Percentiles rank a stretch among this genome's conserved stretches.
These are phyloP conservation scores for Diphasiastrum complanatum DNA, from an alignment of 83 land plant genomes.

Conservation along the genomic window DNA sequence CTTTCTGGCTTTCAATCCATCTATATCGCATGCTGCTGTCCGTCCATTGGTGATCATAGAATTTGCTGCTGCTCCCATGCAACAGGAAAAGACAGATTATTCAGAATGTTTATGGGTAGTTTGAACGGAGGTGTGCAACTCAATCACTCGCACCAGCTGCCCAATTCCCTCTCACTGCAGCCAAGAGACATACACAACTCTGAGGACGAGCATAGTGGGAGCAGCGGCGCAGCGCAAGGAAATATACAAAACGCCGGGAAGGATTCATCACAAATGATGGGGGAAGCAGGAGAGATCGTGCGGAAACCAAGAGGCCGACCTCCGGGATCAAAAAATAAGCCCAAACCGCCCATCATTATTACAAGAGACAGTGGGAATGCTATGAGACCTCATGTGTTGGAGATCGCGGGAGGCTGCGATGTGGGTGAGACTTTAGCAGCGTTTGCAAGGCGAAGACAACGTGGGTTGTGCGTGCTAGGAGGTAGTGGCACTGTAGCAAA, in stretches of 20 bases:
- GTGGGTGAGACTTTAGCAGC: constrained; percentile 16
- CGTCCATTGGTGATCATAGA: no score
- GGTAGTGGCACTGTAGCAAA: constrained; percentile 17
- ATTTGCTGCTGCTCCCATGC: no score
- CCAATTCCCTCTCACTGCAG: no score
- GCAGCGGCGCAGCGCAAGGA: neutral
- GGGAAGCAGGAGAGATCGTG: constrained; percentile 12
- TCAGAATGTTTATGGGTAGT: no score
- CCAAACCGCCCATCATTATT: constrained; percentile 18
- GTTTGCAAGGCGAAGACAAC: constrained; percentile 10
- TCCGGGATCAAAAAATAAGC: constrained; percentile 15
- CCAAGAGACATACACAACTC: no score
- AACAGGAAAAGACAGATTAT: no score
- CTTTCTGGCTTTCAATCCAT: no score
- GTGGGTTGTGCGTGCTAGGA: constrained; percentile 8
- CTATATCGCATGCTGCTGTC: no score
- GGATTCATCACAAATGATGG: neutral
- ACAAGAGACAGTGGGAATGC: constrained; percentile 16
- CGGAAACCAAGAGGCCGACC: no score
- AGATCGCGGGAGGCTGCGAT: constrained; percentile 17
- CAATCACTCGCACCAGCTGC: no score
- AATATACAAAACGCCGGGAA: neutral
- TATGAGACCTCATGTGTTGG: no score
- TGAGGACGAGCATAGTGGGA: constrained; percentile 7
- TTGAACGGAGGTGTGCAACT: no score